These are phyloP conservation scores for Guillardia theta DNA, from an alignment of 78 protist species.

Conservation along the genomic window DNA sequence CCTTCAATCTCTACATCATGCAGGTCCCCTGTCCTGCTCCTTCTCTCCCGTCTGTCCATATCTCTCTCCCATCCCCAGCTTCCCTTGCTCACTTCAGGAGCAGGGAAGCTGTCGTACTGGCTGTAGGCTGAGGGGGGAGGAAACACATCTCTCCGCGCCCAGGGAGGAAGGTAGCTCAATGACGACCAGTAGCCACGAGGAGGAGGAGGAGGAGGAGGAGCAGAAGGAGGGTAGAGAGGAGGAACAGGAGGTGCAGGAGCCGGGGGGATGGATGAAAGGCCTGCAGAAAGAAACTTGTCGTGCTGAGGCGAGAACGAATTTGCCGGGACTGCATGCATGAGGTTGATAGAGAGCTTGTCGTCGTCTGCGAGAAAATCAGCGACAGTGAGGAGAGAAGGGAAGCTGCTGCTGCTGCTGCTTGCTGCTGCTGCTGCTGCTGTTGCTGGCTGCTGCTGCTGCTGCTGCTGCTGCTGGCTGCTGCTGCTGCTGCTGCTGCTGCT, in stretches of 20 bases:
- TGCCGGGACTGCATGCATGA: too few species aligned
- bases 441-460: too few species aligned
- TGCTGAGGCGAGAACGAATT: too few species aligned
- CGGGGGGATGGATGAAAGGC: not conserved
- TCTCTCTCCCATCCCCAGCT: not conserved
- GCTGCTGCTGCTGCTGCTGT: too few species aligned
- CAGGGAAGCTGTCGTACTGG: not conserved
- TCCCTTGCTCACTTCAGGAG: not conserved
- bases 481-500: too few species aligned
- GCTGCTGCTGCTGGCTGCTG: too few species aligned
- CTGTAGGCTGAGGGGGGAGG: not conserved
- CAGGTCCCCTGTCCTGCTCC: not conserved
- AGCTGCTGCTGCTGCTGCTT: too few species aligned
- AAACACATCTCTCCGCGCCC: not conserved
- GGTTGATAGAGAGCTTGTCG: too few species aligned
- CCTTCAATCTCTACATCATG: not conserved
- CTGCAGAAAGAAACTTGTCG: not conserved
- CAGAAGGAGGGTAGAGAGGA: not conserved
- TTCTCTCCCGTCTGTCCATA: not conserved
- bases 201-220: not conserved
- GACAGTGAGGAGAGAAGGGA: too few species aligned
- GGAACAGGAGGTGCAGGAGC: not conserved
- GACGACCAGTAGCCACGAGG: too few species aligned
- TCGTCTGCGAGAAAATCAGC: too few species aligned
- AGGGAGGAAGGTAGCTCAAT: not conserved